phyloP scores from a whole-genome alignment of 306 rosid genomes.

The Corylus heterophylla region DNA sequence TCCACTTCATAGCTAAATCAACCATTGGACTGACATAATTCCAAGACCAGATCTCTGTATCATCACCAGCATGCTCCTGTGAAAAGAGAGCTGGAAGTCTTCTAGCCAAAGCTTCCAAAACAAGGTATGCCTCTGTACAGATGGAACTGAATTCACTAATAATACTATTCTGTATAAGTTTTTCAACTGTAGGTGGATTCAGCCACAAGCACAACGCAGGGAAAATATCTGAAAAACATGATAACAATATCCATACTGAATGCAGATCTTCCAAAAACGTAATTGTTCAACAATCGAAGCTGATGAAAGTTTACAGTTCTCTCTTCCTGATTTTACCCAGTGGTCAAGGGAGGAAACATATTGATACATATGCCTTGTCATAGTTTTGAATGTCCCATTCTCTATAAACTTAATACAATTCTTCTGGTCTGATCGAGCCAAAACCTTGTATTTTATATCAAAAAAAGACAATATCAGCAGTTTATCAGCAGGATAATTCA shows the following conservation, averaged over 20 bases:
- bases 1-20: constrained; percentile 82
- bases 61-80: constrained; percentile 49
- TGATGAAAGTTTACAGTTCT: constrained; percentile 68
- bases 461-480: constrained; percentile 35
- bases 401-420: constrained; percentile 62
- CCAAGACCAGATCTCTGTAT: constrained; percentile 85
- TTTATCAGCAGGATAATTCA: constrained; percentile 12
- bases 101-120: constrained; percentile 77
- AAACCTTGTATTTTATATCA: constrained; percentile 53
- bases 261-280: constrained; percentile 89
- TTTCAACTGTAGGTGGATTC: constrained; percentile 68
- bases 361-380: constrained; percentile 80
- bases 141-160: constrained; percentile 68
- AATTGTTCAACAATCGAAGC: constrained; percentile 82
- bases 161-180: constrained; percentile 51
- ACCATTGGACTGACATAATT: constrained; percentile 87
- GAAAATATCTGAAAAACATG: constrained; percentile 71
- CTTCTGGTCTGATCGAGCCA: constrained; percentile 62
- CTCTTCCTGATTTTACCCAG: constrained; percentile 74
- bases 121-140: constrained; percentile 75
- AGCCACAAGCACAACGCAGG: constrained; percentile 81
- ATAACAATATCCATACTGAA: constrained; percentile 80
- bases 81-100: constrained; percentile 74
- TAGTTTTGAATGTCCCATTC: constrained; percentile 63
- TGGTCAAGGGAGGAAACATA: constrained; percentile 63